Conservation (phyloP, 208 protist genomes). For the Balamuthia mandrillaris region DNA sequence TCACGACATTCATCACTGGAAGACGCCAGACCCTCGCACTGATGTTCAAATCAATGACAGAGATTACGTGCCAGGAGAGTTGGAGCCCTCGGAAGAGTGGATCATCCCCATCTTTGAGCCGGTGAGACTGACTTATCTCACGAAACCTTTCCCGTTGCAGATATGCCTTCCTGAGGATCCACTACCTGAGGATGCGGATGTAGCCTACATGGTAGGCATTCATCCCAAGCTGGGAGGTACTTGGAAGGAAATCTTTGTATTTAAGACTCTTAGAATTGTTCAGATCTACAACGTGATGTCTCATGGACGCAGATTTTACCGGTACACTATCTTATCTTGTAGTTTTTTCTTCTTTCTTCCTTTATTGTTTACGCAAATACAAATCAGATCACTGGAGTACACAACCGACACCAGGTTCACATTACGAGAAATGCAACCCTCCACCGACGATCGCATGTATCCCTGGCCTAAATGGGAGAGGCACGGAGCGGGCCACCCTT, state of each 20-base stretch:
- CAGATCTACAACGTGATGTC: constrained; percentile 62
- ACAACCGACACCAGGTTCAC: constrained; percentile 54
- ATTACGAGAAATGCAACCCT: constrained; percentile 52
- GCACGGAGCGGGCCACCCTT: constrained; percentile 53
- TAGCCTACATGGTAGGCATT: constrained; percentile 43
- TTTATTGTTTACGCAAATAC: too few species aligned
- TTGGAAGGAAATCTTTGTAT: constrained; percentile 60
- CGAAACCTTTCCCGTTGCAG: constrained; percentile 27
- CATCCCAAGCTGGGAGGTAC: constrained; percentile 43
- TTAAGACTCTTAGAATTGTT: constrained; percentile 23
- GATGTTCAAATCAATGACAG: constrained; percentile 33
- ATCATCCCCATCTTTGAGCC: constrained; percentile 61
- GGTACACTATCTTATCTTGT: too few species aligned
- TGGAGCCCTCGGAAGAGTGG: constrained; percentile 57
- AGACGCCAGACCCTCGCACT: constrained; percentile 41
- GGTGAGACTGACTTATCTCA: constrained; percentile 49
- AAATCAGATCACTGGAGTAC: constrained; percentile 54
- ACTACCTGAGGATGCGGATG: constrained; percentile 32
- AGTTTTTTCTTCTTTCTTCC: too few species aligned
- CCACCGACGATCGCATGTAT: constrained; percentile 6
- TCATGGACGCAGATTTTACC: constrained; percentile 62
- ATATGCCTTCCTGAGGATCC: constrained; percentile 49
- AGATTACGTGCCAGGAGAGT: constrained; percentile 63
- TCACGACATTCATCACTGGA: constrained; percentile 68
- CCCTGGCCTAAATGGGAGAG: constrained; percentile 37